Percentiles rank a stretch among this genome's conserved stretches.
Conservation (phyloP, 345 rosid species). For the Xanthoceras sorbifolium region DNA sequence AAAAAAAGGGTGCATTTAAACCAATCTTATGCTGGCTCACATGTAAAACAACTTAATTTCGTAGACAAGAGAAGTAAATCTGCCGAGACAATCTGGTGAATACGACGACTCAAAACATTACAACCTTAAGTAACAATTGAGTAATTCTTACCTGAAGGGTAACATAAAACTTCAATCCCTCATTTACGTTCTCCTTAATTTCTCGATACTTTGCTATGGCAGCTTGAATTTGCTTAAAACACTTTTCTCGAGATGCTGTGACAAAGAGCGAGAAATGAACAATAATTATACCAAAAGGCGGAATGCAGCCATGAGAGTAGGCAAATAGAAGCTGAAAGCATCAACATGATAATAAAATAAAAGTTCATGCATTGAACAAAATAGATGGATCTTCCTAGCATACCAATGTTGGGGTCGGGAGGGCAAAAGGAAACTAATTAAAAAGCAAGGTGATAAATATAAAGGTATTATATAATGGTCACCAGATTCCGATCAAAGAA, state of each 20-base stretch:
- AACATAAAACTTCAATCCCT: conserved; percentile 95
- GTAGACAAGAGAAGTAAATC: not conserved
- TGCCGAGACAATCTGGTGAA: not conserved
- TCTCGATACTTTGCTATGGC: conserved; percentile 87
- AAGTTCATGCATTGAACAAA: not conserved
- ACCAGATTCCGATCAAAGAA: not conserved
- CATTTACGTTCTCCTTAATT: conserved; percentile 92
- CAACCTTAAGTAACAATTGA: conserved; percentile 3
- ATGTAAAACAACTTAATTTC: not conserved
- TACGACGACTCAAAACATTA: not conserved
- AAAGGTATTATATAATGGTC: conserved; percentile 4
- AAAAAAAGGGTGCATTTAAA: not conserved
- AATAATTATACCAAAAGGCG: conserved; percentile 6
- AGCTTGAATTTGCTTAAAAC: conserved; percentile 91
- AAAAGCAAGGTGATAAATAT: not conserved
- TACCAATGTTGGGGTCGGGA: not conserved
- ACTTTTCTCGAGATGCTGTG: conserved; percentile 87
- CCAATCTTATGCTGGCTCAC: not conserved
- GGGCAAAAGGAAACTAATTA: not conserved
- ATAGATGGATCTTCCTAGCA: not conserved
- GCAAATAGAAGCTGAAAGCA: not conserved
- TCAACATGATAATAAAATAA: not conserved
- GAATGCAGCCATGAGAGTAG: not conserved
- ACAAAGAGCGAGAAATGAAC: conserved; percentile 16
- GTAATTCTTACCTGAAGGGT: conserved; percentile 77